phyloP scores from a whole-genome alignment of 805 yeast species.

The Saturnispora bothae region DNA sequence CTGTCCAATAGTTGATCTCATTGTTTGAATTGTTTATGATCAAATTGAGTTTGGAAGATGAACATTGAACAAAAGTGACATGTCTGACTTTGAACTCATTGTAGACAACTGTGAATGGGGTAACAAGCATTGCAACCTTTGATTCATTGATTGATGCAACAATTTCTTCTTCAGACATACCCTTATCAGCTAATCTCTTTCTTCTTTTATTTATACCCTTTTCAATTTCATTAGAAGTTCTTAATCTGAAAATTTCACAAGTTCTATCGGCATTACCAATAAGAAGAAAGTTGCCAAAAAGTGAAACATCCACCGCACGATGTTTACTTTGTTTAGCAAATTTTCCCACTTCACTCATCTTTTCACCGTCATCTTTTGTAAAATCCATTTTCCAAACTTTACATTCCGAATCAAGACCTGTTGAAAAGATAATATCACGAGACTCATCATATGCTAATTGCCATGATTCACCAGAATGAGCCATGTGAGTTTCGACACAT shows the following conservation, averaged over 20 bases:
- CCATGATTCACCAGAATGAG: constrained; percentile 94
- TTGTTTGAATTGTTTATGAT: constrained; percentile 62
- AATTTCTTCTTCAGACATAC: constrained; percentile 51
- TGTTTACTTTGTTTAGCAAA: constrained; percentile 70
- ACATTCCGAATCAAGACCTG: constrained; percentile 72
- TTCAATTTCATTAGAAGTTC: constrained; percentile 65
- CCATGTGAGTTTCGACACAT: constrained; percentile 89
- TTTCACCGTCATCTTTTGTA: constrained; percentile 30
- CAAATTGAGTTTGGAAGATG: constrained; percentile 43
- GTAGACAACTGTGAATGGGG: constrained; percentile 61
- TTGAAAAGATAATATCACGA: constrained; percentile 44
- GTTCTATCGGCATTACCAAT: constrained; percentile 76
- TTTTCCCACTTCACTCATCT: constrained; percentile 44
- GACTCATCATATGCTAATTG: constrained; percentile 40
- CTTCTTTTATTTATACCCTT: constrained; percentile 71
- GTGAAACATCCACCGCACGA: constrained; percentile 47
- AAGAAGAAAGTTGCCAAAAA: constrained; percentile 41
- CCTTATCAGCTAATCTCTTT: constrained; percentile 68
- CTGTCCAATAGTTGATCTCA: constrained; percentile 56
- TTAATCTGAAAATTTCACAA: constrained; percentile 66
- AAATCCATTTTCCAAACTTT: constrained; percentile 75
- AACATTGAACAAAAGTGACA: constrained; percentile 49
- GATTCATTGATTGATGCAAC: constrained; percentile 37
- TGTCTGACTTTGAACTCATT: constrained; percentile 53
- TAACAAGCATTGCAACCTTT: constrained; percentile 45